These are phyloP conservation scores for Ceratocystis harringtonii DNA, from an alignment of 2,329 filamentous ascomycete species.

Conservation along the genomic window DNA sequence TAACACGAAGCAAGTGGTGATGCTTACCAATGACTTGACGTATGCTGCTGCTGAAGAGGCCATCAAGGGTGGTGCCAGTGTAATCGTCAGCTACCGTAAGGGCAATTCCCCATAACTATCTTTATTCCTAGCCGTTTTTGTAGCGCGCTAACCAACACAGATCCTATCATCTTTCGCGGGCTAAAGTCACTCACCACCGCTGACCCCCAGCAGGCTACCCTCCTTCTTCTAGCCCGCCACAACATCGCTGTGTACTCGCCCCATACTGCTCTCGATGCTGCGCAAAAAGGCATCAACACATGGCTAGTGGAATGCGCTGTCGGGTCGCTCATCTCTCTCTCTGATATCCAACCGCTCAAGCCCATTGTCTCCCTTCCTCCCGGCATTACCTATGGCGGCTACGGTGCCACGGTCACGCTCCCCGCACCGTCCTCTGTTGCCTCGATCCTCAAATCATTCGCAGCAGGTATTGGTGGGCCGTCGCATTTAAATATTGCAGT, in stretches of 20 bases:
- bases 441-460: slow-evolving; percentile 38
- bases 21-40: slow-evolving; percentile 76
- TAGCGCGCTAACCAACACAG: slow-evolving; percentile 29
- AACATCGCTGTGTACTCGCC: slow-evolving; percentile 93
- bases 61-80: slow-evolving; percentile 56
- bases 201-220: slow-evolving; percentile 73
- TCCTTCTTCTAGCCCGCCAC: slow-evolving; percentile 66
- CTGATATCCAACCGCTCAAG: slow-evolving; percentile 26
- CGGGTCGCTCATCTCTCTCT: slow-evolving; percentile 26
- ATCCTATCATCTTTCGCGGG: slow-evolving; percentile 91
- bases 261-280: slow-evolving; percentile 87
- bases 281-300: slow-evolving; percentile 70
- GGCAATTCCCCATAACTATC: not conserved
- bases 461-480: slow-evolving; percentile 53
- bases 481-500: slow-evolving; percentile 35
- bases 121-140: not conserved
- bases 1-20: slow-evolving; percentile 27
- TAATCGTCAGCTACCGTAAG: slow-evolving; percentile 78
- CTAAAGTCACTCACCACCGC: slow-evolving; percentile 75
- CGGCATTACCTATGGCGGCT: slow-evolving; percentile 35
- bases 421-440: slow-evolving; percentile 26
- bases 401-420: slow-evolving; percentile 37
- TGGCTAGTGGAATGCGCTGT: slow-evolving; percentile 84
- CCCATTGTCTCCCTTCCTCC: slow-evolving; percentile 31
- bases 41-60: slow-evolving; percentile 81